Evolutionary conservation across 23 red algal species (phyloP).

Genomic region (Agarophyton chilense): DNA sequence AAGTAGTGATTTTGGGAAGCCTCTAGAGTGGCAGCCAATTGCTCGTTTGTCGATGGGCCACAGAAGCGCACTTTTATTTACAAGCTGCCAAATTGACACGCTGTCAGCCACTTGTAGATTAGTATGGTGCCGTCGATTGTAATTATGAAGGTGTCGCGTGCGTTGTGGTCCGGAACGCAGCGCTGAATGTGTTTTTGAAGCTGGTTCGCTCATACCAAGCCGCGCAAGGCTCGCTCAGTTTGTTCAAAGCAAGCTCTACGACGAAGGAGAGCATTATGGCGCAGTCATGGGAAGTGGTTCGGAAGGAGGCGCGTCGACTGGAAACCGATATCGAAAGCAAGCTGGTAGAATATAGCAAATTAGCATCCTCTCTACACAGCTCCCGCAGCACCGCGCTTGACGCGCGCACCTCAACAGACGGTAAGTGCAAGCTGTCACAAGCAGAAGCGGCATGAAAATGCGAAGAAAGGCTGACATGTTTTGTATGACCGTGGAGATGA

Average conservation of each 20-base stretch:
- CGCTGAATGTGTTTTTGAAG: too few species aligned
- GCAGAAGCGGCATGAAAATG: neutral
- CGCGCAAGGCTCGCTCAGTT: too few species aligned
- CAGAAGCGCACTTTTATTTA: neutral
- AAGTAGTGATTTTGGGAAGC: too few species aligned
- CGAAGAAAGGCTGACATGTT: neutral
- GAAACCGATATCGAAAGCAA: conserved; percentile 89
- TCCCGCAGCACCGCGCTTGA: conserved; percentile 25
- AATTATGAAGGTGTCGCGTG: too few species aligned
- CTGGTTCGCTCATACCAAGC: too few species aligned
- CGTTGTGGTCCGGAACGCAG: too few species aligned
- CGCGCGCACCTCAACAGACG: conserved; percentile 14
- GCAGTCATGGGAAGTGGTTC: conserved; percentile 80
- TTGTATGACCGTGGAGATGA: conserved; percentile 42
- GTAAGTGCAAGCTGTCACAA: neutral
- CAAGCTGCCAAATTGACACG: neutral
- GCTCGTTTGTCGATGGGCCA: too few species aligned
- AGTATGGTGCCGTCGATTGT: neutral
- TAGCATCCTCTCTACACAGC: conserved; percentile 59
- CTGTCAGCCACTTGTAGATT: conserved; percentile 9
- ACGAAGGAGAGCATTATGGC: conserved; percentile 17
- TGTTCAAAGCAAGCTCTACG: too few species aligned
- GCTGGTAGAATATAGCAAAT: conserved; percentile 79
- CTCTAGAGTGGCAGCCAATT: neutral
- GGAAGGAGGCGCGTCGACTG: conserved; percentile 89